These are phyloP conservation scores for Pythium dissimile DNA, from an alignment of 352 stramenopile genomes.

Conservation along the genomic window DNA sequence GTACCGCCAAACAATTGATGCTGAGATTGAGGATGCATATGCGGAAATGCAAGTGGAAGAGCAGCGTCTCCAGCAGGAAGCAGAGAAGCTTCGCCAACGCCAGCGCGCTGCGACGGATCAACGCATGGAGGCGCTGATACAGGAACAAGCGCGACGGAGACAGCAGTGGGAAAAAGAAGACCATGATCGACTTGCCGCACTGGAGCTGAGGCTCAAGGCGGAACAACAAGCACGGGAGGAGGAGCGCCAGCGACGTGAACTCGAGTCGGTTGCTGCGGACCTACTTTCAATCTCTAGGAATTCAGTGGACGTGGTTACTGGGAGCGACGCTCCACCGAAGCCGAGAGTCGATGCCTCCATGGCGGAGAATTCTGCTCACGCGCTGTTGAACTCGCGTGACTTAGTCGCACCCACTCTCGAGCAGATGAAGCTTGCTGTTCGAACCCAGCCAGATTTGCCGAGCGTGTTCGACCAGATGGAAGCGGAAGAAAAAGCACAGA, in stretches of 20 bases:
- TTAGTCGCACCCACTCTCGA: constrained; percentile 22
- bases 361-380: too few relatives aligned
- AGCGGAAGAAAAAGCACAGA: constrained; percentile 51
- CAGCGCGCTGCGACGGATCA: constrained; percentile 51
- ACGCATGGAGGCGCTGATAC: constrained; percentile 47
- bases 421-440: constrained; percentile 34
- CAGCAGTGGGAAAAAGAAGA: constrained; percentile 73
- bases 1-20: constrained; percentile 18
- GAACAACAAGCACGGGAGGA: constrained; percentile 37
- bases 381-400: constrained; percentile 9
- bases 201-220: constrained; percentile 45
- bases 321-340: too few relatives aligned
- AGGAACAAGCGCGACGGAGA: constrained; percentile 64
- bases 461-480: constrained; percentile 81
- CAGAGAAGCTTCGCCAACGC: constrained; percentile 37
- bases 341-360: too few relatives aligned
- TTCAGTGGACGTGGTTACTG: too few relatives aligned
- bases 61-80: constrained; percentile 34
- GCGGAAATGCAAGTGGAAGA: constrained; percentile 42
- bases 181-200: constrained; percentile 31
- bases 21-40: constrained; percentile 39
- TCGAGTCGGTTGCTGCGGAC: constrained; percentile 18
- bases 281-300: too few relatives aligned
- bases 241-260: constrained; percentile 29
- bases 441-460: constrained; percentile 41